Base-by-base conservation (phyloP, 352 stramenopile genomes). In the Phytophthora cryptogea region DNA sequence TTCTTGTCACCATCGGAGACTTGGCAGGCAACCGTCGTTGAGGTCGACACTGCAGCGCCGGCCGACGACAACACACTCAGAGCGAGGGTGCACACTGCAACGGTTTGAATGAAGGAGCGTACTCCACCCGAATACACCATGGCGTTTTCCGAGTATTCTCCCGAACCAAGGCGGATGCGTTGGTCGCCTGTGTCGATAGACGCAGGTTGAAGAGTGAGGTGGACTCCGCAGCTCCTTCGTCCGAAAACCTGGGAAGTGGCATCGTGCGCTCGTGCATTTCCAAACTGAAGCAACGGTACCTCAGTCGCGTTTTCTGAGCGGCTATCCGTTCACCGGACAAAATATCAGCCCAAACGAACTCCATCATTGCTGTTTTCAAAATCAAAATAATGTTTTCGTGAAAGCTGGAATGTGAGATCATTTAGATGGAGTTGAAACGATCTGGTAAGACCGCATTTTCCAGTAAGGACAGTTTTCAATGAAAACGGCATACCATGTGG, bases 1-100 rank as follows among this genome's bases (percentile, higher is more conserved):
- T 39, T 57, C 14, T 65, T 57, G 55, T 82, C 70, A 5, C 67
- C 70, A 26, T 63, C 45, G 1, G 73, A 80, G 7, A 54, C 50
- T 41, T 41, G 36, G 36, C 36, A 41, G 36, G 36, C 23, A 20
- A 41, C 36, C 23, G 36, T 11, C 26, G 23, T 53, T n/a, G 33
- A 33, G n/a, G 32, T n/a, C 30, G 36, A 17, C 8, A 20, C 46
- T 23, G 1, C 11, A 0, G 27, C 37, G 27, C 23, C 31, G 8
- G 31, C 27, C 8, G 47, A 39, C 13, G 54, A 46, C 5, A 60
- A 37, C 3, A 14, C 8, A 41, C 47, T 69, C 14, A 69, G 14
- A 11, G 26, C 47, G n/a, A 69, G 32, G 0, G 46, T 47, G 28
- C 46, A 64, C 11, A 69, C 5, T 3, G 42, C 61, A 31, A 28